Conservation (phyloP, 2,329 filamentous ascomycete species). For the Aspergillus fructus region DNA sequence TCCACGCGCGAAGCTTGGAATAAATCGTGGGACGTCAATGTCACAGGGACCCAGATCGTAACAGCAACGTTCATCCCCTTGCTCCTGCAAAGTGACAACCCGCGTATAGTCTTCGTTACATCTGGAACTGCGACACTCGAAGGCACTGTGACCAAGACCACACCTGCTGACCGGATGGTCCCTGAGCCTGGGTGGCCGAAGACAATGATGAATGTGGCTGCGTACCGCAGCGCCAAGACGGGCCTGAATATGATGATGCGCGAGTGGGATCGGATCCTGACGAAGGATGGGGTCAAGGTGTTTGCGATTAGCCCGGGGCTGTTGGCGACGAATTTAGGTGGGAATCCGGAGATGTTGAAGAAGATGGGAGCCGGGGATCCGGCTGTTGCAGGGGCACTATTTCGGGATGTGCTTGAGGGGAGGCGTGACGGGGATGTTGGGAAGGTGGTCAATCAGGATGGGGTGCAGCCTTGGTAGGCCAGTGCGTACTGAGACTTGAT, state of each 20-base stretch:
- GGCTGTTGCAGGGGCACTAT: constrained; percentile 38
- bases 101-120: constrained; percentile 51
- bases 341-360: constrained; percentile 25
- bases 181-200: constrained; percentile 46
- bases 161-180: constrained; percentile 1
- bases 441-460: constrained; percentile 30
- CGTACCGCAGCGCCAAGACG: constrained; percentile 46
- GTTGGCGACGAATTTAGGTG: constrained; percentile 49
- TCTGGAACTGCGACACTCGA: constrained; percentile 42
- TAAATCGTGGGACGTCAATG: constrained; percentile 52
- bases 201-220: constrained; percentile 14
- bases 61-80: constrained; percentile 52
- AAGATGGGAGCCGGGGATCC: constrained; percentile 34
- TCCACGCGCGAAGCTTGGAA: constrained; percentile 46
- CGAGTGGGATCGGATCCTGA: constrained; percentile 45
- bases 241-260: constrained; percentile 53
- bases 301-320: constrained; percentile 51
- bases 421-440: constrained; percentile 43
- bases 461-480: constrained; percentile 17
- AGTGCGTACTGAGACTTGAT: background rate
- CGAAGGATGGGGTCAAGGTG: constrained; percentile 52
- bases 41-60: constrained; percentile 48
- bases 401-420: constrained; percentile 44
- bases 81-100: constrained; percentile 45
- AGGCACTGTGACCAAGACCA: constrained; percentile 14